Base-by-base conservation (phyloP, 2,329 filamentous ascomycete species). In the Colletotrichum cordylinicola region DNA sequence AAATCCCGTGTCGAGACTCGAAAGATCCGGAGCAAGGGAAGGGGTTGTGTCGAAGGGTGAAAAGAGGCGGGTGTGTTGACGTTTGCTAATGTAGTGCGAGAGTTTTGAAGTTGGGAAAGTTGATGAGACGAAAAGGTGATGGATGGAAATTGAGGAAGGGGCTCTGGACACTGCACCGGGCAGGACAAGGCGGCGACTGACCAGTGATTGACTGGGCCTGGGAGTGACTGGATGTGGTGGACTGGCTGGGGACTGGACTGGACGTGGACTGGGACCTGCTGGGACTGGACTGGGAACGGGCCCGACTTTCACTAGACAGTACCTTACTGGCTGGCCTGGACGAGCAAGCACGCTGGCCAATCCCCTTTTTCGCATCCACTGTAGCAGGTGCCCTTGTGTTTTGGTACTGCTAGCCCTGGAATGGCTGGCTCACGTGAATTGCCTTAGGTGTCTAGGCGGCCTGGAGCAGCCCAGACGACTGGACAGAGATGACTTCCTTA, bases 81-180 rank as follows among this genome's bases (percentile, higher is more conserved):
- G 77, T 70, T 79, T 77, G 79, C 69, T 61, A 72, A 67, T 62
- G 67, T 61, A 75, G 80, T 79, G 79, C 77, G 79, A 79, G 74
- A 79, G 77, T 78, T 79, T 78, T 79, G 82, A 80, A 79, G 79
- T 79, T 79, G 80, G 79, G 79, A 75, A 72, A 80, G 77, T 80
- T 81, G 82, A 81, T 80, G 80, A 80, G 78, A 77, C 81, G 82
- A 83, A 83, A 81, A 81, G 80, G 79, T 78, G 78, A 77, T 74
- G 77, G 76, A 80, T 79, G 78, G 82, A 81, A 81, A 82, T 81
- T 79, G 79, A 79, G 80, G 74, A 80, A 81, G 82, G 81, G 82
- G 80, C 76, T 80, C 79, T 78, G 79, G 77, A 71, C 77, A 73
- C 78, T 74, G 79, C 78, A 78, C 70, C 66, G 64, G 60, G 68